Percentiles rank a stretch among this genome's conserved stretches.
These are phyloP conservation scores for Geranium rotundifolium DNA, from an alignment of 345 rosid species.

Conservation along the genomic window DNA sequence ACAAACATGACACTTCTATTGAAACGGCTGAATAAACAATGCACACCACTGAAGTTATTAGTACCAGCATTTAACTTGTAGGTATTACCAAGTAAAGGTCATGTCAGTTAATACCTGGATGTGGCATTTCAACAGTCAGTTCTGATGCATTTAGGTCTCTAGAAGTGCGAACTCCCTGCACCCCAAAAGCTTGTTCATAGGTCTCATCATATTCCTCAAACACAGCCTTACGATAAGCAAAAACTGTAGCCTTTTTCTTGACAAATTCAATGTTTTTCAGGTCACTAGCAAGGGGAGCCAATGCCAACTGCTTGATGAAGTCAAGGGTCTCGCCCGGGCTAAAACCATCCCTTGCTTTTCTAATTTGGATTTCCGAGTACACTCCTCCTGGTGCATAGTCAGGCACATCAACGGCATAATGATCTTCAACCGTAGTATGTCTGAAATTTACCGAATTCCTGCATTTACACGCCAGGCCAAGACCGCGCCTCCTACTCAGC, in stretches of 20 bases:
- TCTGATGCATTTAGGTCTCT: slow-evolving; percentile 15
- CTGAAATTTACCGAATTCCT: slow-evolving; percentile 66
- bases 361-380: slow-evolving; percentile 64
- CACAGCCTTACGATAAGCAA: slow-evolving; percentile 63
- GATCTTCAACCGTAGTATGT: slow-evolving; percentile 47
- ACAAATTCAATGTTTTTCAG: slow-evolving; percentile 31
- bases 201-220: slow-evolving; percentile 99
- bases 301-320: slow-evolving; percentile 61
- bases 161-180: slow-evolving; percentile 31
- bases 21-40: no score
- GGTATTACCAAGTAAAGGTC: slow-evolving; percentile 7
- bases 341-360: slow-evolving; percentile 57
- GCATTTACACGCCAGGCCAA: slow-evolving; percentile 83
- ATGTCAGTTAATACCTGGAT: slow-evolving; percentile 41
- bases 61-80: no score
- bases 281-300: slow-evolving; percentile 37
- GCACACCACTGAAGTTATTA: no score
- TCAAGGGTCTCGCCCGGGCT: slow-evolving; percentile 41
- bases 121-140: slow-evolving; percentile 36
- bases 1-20: no score
- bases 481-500: slow-evolving; percentile 62
- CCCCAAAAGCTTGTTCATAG: slow-evolving; percentile 92
- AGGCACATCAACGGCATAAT: slow-evolving; percentile 75
- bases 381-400: slow-evolving; percentile 69
- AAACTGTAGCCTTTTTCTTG: slow-evolving; percentile 53